Evolutionary conservation across 176 grass and related monocot genomes (phyloP).

Genomic region (Oryza coarctata): DNA sequence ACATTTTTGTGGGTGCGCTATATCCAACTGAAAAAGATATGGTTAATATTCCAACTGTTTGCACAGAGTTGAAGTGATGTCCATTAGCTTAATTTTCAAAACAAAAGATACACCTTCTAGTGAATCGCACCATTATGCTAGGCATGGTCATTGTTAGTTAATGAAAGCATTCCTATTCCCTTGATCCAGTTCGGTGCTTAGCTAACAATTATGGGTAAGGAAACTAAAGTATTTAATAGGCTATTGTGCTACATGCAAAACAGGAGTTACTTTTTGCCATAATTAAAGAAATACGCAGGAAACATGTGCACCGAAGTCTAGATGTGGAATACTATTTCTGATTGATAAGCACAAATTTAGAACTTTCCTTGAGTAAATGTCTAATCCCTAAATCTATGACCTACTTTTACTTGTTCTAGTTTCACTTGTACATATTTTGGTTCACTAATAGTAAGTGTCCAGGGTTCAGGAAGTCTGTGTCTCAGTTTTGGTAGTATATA

Average conservation of each 20-base stretch:
- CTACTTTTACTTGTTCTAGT: background rate
- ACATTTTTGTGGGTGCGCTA: background rate
- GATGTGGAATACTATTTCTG: background rate
- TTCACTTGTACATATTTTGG: background rate
- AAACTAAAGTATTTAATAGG: background rate
- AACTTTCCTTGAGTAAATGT: background rate
- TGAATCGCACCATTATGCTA: background rate
- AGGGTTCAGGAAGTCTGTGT: background rate
- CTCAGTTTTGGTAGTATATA: background rate
- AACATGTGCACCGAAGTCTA: background rate
- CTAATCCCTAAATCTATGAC: background rate
- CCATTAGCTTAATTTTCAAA: background rate
- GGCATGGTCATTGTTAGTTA: background rate
- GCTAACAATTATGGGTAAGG: background rate
- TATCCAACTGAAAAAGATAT: constrained; percentile 7
- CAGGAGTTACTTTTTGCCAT: background rate
- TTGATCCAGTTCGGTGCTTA: background rate
- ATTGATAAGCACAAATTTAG: background rate
- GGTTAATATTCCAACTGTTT: background rate
- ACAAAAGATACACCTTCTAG: background rate
- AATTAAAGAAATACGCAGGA: background rate
- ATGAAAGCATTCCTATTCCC: background rate
- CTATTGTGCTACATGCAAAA: background rate
- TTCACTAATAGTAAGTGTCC: background rate
- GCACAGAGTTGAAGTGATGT: background rate